These are phyloP conservation scores for Solanum ossicruentum DNA, from an alignment of 257 asterid genomes.

Conservation along the genomic window DNA sequence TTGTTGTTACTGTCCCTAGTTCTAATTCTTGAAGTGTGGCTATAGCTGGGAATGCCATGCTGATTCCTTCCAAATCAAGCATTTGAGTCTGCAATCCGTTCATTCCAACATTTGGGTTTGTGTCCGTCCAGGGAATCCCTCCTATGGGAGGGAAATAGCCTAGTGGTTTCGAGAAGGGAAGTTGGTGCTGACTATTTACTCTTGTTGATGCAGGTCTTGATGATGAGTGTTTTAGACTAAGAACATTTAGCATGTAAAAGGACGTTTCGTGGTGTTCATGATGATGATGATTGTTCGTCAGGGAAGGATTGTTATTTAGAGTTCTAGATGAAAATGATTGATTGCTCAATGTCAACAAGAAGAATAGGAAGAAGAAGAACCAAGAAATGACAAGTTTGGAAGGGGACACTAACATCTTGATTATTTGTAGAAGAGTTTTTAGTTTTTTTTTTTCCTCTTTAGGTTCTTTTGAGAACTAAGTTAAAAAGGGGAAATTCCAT, in stretches of 20 bases:
- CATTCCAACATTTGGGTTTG: neutral
- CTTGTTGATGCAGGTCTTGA: neutral
- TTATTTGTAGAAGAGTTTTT: neutral
- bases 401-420: neutral
- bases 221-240: neutral
- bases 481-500: neutral
- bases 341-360: constrained; percentile 1
- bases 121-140: constrained; percentile 1
- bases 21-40: constrained; percentile 25
- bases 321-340: constrained; percentile 14
- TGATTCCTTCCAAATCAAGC: constrained; percentile 9
- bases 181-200: constrained; percentile 1
- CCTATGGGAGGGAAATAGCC: constrained; percentile 11
- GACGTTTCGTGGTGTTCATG: neutral
- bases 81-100: constrained; percentile 2
- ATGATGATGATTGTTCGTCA: neutral
- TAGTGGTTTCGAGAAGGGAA: constrained; percentile 23
- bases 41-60: constrained; percentile 13
- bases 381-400: neutral
- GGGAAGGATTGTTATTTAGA: constrained; percentile 1
- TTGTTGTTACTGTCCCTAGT: constrained; percentile 43
- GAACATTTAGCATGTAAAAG: constrained; percentile 18
- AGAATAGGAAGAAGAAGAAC: constrained; percentile 1
- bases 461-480: neutral
- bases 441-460: neutral